Evolutionary conservation across 2,329 filamentous ascomycete species (phyloP).

Genomic region (Colletotrichum chrysophilum): DNA sequence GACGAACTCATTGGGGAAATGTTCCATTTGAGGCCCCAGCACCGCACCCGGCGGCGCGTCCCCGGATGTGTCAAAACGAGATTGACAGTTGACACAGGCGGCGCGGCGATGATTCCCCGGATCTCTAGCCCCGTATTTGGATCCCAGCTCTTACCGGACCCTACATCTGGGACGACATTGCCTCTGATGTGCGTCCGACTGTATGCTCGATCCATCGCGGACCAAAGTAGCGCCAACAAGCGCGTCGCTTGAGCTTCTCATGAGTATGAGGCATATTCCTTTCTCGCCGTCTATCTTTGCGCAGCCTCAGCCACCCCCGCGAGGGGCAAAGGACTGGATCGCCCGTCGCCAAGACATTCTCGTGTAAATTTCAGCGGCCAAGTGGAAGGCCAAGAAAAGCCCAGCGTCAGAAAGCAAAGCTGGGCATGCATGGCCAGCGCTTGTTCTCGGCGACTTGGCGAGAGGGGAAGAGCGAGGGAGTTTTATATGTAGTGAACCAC

Average conservation of each 20-base stretch:
- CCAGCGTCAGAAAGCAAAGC: conserved; percentile 9
- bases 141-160: background rate
- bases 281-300: background rate
- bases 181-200: background rate
- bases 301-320: background rate
- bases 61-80: background rate
- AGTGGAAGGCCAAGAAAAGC: conserved; percentile 17
- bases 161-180: background rate
- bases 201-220: background rate
- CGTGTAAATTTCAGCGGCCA: background rate
- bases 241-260: background rate
- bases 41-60: background rate
- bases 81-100: conserved; percentile 2
- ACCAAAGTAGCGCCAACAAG: background rate
- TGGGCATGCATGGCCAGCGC: conserved; percentile 16
- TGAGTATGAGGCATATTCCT: conserved; percentile 2
- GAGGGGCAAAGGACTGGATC: background rate
- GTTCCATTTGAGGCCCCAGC: background rate
- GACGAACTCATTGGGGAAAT: background rate
- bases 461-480: background rate
- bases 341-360: background rate
- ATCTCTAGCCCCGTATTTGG: background rate
- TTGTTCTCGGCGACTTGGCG: conserved; percentile 18
- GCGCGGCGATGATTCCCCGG: conserved; percentile 11
- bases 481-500: background rate